Evolutionary conservation across 1,284 basidiomycete genomes (phyloP), one percentile per base, ranked within the genome.

Genomic region (Ceratobasidium papillatum): DNA sequence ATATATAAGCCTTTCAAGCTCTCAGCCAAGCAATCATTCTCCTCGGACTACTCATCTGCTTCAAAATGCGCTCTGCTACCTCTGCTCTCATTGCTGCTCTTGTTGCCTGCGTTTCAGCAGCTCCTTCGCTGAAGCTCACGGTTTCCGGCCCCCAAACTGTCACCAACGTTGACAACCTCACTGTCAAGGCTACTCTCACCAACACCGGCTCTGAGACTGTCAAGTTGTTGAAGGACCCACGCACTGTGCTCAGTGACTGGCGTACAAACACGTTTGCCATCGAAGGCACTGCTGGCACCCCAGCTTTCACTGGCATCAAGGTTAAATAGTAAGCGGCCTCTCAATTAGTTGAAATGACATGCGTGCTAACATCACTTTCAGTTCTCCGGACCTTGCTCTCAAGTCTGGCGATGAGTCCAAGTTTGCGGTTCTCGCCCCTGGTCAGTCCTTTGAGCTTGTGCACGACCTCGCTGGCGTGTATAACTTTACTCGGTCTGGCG

Each of bases 211-310:
- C 43, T 12, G 58, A 74, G 17, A 38, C 59, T 14, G 32, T 74
- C 32, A 74, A 62, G 43, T 43, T 74, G n/a, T 17, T 74, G 7
- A 74, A 74, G 32, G 71, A 74, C 38, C 71, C 71, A 9, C 58
- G 61, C 49, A 63, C 58, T 14, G 59, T 74, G 8, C 41, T 74
- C 47, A 81, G 81, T 71, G 81, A 80, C 59, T 76, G 85, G 71
- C 83, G 84, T 41, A 83, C 85, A 25, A 78, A 87, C 76, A 83
- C 84, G 51, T 87, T 87, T 79, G 59, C 73, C 74, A 84, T 87
- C 79, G 52, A 58, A 12, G 30, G 66, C 12, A 38, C 51, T 3
- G 38, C 52, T 58, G 66, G 66, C 11, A 30, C 52, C 30, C 66
- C 66, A n/a, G 51, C 66, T 19, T 68, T 68, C 34, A 68, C 65